A percentile compares a stretch with the other conserved stretches of the same genome.
Evolutionary conservation across 202 grass and related monocot species (phyloP).

Genomic region (Panicum hallii): DNA sequence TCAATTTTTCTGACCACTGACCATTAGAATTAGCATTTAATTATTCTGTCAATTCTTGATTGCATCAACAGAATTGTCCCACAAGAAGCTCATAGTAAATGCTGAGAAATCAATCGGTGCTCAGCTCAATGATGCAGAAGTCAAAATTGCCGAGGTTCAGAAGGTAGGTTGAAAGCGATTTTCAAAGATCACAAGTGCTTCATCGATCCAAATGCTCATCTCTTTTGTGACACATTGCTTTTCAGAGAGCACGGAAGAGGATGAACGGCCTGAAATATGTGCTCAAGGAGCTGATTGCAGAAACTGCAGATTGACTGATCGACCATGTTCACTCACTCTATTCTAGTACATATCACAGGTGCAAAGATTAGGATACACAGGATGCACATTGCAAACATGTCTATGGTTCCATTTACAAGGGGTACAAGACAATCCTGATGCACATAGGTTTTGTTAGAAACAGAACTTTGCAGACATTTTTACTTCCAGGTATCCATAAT

Average conservation of each 20-base stretch:
- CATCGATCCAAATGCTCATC: constrained; percentile 10
- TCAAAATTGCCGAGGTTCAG: constrained; percentile 70
- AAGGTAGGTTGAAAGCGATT: constrained; percentile 49
- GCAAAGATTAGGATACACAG: constrained; percentile 16
- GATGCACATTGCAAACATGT: constrained; percentile 11
- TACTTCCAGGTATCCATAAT: not conserved
- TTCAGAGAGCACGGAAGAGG: constrained; percentile 76
- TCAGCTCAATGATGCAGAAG: constrained; percentile 79
- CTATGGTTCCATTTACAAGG: not conserved
- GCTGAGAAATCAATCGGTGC: constrained; percentile 65
- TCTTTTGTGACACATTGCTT: constrained; percentile 11
- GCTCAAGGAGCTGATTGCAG: constrained; percentile 62
- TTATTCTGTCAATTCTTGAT: constrained; percentile 4
- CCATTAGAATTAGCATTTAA: constrained; percentile 24
- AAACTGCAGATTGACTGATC: constrained; percentile 47
- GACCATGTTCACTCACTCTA: not conserved
- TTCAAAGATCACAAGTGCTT: not conserved
- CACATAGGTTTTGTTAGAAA: constrained; percentile 5
- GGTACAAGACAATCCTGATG: constrained; percentile 8
- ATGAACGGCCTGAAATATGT: constrained; percentile 72
- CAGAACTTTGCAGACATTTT: not conserved
- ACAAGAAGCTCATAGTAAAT: constrained; percentile 76
- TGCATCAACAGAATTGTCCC: constrained; percentile 63
- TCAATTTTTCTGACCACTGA: constrained; percentile 10
- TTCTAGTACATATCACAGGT: constrained; percentile 21